Conservation (phyloP, 2,329 filamentous ascomycete species). For the Didymella keratinophila region DNA sequence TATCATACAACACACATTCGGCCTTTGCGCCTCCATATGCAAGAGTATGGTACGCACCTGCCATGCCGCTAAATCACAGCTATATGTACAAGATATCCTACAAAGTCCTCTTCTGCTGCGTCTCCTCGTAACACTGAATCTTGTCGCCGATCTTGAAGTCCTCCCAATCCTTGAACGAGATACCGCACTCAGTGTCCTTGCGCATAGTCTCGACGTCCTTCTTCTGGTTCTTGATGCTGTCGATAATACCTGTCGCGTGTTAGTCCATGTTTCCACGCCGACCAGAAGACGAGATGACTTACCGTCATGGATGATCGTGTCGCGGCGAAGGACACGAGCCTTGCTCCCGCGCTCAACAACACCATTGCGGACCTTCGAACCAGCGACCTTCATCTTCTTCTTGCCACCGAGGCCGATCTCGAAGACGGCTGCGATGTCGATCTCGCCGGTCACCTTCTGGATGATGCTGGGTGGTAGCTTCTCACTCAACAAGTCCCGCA, state of each 20-base stretch:
- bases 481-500: slow-evolving; percentile 72
- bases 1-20: too few relatives aligned
- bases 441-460: slow-evolving; percentile 82
- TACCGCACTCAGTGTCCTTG: slow-evolving; percentile 93
- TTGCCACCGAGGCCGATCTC: slow-evolving; percentile 80
- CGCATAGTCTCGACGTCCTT: slow-evolving; percentile 89
- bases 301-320: slow-evolving; percentile 83
- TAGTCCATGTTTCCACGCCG: neutral
- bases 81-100: slow-evolving; percentile 30
- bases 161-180: slow-evolving; percentile 82
- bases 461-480: slow-evolving; percentile 72
- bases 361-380: slow-evolving; percentile 87
- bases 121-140: slow-evolving; percentile 87
- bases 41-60: too few relatives aligned
- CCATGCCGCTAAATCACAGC: too few relatives aligned
- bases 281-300: slow-evolving; percentile 51
- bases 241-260: slow-evolving; percentile 69
- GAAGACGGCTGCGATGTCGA: slow-evolving; percentile 84
- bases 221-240: slow-evolving; percentile 88
- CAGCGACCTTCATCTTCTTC: slow-evolving; percentile 78
- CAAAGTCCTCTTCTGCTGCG: slow-evolving; percentile 71
- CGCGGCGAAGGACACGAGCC: slow-evolving; percentile 75
- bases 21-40: too few relatives aligned
- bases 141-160: slow-evolving; percentile 82
- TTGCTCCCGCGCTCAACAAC: slow-evolving; percentile 68